Conservation (phyloP, 139 green algal species). For the Tetradesmus obliquus region DNA sequence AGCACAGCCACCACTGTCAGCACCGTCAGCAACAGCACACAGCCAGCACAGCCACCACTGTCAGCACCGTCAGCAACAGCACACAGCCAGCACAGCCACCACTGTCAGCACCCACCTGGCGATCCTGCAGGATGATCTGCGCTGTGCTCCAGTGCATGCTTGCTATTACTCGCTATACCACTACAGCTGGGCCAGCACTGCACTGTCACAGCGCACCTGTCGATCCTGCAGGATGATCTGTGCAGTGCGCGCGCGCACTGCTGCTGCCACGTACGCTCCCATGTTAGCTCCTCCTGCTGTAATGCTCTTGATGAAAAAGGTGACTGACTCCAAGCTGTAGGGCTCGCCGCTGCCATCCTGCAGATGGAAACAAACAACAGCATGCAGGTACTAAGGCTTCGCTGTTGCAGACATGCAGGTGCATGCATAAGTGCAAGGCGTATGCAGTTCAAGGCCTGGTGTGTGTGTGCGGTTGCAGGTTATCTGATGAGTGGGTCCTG, state of each 20-base stretch:
- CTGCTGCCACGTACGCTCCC: slow-evolving; percentile 17
- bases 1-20: too few species aligned
- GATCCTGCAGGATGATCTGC: slow-evolving; percentile 20
- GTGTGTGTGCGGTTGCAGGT: too few species aligned
- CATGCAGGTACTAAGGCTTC: too few species aligned
- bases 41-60: too few species aligned
- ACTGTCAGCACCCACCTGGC: neutral
- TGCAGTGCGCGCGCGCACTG: neutral
- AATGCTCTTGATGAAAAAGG: slow-evolving; percentile 30
- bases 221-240: slow-evolving; percentile 28
- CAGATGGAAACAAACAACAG: neutral
- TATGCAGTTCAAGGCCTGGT: neutral
- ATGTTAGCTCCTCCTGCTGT: slow-evolving; percentile 2
- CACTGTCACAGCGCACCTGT: neutral
- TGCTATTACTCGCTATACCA: neutral
- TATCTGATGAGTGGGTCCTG: too few species aligned
- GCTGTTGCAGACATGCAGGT: slow-evolving; percentile 12
- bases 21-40: too few species aligned
- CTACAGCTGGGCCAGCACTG: neutral
- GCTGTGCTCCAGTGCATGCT: neutral
- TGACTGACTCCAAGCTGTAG: slow-evolving; percentile 34
- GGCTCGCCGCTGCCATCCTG: slow-evolving; percentile 31
- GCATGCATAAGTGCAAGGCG: neutral
- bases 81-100: neutral
- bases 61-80: too few species aligned